Base-by-base conservation (phyloP, 225 moss, liverwort and hornwort genomes). In the Polytrichum formosum region DNA sequence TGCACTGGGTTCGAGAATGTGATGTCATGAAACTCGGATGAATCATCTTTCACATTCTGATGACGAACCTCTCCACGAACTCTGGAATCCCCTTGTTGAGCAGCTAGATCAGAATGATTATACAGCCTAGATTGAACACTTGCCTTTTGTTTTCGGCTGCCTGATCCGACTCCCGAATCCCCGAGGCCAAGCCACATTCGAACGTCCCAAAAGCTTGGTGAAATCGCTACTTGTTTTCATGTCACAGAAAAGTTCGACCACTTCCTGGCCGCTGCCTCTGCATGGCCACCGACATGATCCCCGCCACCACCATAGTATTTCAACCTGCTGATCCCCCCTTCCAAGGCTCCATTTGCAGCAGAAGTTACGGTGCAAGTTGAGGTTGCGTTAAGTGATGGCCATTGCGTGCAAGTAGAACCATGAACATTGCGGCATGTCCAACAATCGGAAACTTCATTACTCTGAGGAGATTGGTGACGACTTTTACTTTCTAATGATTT, bases 191-290 rank as follows among this genome's bases (percentile, higher is more conserved):
- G 59, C 59, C 59, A 59, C 23, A 31, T 60, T 26, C 60, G 68
- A 21, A 27, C 26, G 8, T 60, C 59, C 31, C 30, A 33, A 22
- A 70, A 58, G 31, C 30, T 60, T 2, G 16, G 29, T 5, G 29
- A 8, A 28, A 70, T 29, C n/a, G 61, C 28, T 22, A 31, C 59
- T 1, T 13, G 1, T 2, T 70, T 70, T 28, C 31, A 30, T 60
- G 37, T 46, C 37, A 29, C 59, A 61, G 70, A n/a, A 33, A 46
- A 13, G 4, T 10, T 70, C 33, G 60, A 70, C 70, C 70, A 70
- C 23, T 59, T 60, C 29, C 58, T 26, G 56, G 56, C 58, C 22
- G 20, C 59, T 18, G n/a, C 19, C 10, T 53, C 46, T 21, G 37
- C 60, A 20, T 29, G 28, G 55, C 26, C 27, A 21, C 31, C 30